Evolutionary conservation across 495 filamentous ascomycete species (phyloP), one percentile per base, ranked within the genome.

Genomic region (Letharia columbiana): DNA sequence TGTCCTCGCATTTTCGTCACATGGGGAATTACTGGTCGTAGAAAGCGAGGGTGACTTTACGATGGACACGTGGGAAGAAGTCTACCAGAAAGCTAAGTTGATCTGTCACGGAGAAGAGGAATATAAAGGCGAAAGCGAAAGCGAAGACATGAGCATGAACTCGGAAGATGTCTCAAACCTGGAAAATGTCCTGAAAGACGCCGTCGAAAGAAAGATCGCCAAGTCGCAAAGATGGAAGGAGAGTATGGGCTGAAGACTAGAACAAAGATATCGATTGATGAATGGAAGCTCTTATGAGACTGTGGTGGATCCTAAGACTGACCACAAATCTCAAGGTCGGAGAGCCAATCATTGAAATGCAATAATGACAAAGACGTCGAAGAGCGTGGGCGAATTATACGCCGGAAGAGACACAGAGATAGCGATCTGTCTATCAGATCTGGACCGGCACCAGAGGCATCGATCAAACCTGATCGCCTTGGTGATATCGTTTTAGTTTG

Each of bases 1-100:
- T 71, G 89, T 89, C 35, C 75, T 96, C 41, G 87, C 86, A 4
- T 93, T 92, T 70, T 89, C 88, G 37, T 88, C 86, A 10, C 84
- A 86, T 61, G 84, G 86, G 23, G 88, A 91, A 62, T 74, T 96
- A 41, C 75, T 96, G 23, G 74, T 96, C 52, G 86, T 83, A 44
- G 89, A 96, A 73, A 95, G 91, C 72, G 84, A 92, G 70, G 93
- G 93, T 0, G 75, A 77, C 41, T 98, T 96, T 70, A 84, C 83
- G 31, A 80, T 89, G 65, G 83, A 88, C 47, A 87, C 84, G 45
- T 96, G 92, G 91, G 86, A 92, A 61, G 77, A 79, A 28, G 84
- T 88, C 8, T 86, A 84, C 72, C 80, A 88, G 70, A 78, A 79
- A 60, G 91, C 88, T 41, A 78, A 84, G 69, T 72, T 76, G 37